Base-by-base conservation (phyloP, 2,329 filamentous ascomycete genomes). In the Emergomyces pasteurianus region DNA sequence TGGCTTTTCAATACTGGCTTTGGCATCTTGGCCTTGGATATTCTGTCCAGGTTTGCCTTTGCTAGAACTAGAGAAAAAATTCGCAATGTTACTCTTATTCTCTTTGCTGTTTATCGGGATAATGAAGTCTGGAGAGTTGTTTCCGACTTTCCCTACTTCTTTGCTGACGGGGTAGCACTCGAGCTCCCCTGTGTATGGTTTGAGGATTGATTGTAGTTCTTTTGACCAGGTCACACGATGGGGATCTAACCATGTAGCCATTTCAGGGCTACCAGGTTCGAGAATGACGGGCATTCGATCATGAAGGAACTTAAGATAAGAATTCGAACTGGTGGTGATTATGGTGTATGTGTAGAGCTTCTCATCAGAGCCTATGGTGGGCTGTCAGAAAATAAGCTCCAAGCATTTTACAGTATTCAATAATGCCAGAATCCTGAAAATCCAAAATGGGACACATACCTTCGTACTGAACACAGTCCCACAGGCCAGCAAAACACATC, bases 241-340 rank as follows among this genome's bases (percentile, higher is more conserved):
- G 0, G 90, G 90, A 70, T 96, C 88, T 21, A 97, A 79, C 91
- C 91, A 96, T 4, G 73, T 84, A 59, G 78, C 81, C 69, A 96
- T 79, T 12, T 79, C 82, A 1, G 88, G 81, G 0, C 87, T 90
- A 3, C 85, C 85, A 4, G 88, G 85, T 6, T 96, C 86, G 0
- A 99, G 73, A 36, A 97, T 89, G 6, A 96, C 92, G 0, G 94
- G 94, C 94, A 99, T 99, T 18, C 94, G 86, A 69, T 95, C 88
- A 71, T 99, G 94, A 21, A 99, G 79, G 66, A 96, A 97, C 34
- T 80, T 85, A 56, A 97, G 79, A 71, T 92, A 88, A 64, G 86
- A 79, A 68, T 92, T 96, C 8, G 90, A 89, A 63, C 87, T 83
- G 1, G 92, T 97, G 0, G 94, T 99, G 72, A 97, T 92, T 70